Evolutionary conservation across 1,139 yeast species (phyloP).

Genomic region (Candida glucosophila): DNA sequence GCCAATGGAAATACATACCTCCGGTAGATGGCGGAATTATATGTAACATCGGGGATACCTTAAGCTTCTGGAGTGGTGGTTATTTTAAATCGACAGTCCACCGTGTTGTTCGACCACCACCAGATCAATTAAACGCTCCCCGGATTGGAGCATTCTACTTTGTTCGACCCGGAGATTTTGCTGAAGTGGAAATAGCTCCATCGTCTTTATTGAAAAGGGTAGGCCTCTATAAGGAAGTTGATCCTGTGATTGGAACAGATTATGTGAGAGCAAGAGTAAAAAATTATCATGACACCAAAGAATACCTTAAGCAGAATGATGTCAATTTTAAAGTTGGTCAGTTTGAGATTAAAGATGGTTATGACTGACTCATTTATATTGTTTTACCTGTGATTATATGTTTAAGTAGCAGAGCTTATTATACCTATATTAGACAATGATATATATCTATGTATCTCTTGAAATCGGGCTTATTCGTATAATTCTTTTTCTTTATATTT

Average conservation of each 20-base stretch:
- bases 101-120: slow-evolving; percentile 15
- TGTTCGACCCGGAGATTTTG: slow-evolving; percentile 24
- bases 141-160: slow-evolving; percentile 26
- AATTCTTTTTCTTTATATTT: no score
- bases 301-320: slow-evolving; percentile 15
- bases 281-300: slow-evolving; percentile 16
- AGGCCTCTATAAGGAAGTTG: slow-evolving; percentile 16
- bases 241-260: slow-evolving; percentile 19
- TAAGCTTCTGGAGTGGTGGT: slow-evolving; percentile 19
- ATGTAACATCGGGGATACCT: slow-evolving; percentile 19
- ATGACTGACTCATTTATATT: no score
- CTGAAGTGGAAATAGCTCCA: slow-evolving; percentile 18
- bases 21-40: slow-evolving; percentile 21
- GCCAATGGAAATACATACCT: slow-evolving; percentile 21
- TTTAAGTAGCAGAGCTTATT: no score
- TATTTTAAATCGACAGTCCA: slow-evolving; percentile 12
- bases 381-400: no score
- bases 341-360: slow-evolving; percentile 21
- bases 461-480: no score
- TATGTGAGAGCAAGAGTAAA: slow-evolving; percentile 21
- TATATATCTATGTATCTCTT: no score
- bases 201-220: slow-evolving; percentile 21
- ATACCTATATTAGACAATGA: no score
- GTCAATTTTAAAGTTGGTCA: slow-evolving; percentile 19
- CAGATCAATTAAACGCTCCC: slow-evolving; percentile 16